A percentile compares a stretch with the other conserved stretches of the same genome.
phyloP scores from a whole-genome alignment of 1,139 yeast genomes.

The Diutina sp. region DNA sequence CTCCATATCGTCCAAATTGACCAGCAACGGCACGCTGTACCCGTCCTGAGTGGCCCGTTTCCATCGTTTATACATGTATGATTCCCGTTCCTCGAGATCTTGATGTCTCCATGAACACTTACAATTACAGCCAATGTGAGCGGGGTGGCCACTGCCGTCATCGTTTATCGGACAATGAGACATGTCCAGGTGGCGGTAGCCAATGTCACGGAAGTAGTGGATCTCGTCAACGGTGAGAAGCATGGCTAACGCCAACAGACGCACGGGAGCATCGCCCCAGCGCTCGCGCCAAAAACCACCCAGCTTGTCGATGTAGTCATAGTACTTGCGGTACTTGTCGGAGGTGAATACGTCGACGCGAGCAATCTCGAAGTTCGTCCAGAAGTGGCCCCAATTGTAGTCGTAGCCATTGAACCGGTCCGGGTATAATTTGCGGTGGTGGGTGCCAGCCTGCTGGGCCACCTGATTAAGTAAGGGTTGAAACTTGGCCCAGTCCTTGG shows the following conservation, averaged over 20 bases:
- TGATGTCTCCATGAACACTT: conserved; percentile 41
- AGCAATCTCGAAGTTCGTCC: conserved; percentile 93
- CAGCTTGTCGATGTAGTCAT: conserved; percentile 47
- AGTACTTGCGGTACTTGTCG: conserved; percentile 49
- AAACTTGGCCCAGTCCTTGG: conserved; percentile 6
- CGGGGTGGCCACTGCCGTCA: conserved; percentile 1
- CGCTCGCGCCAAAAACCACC: conserved; percentile 82
- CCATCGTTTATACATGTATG: neutral
- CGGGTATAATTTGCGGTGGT: conserved; percentile 24
- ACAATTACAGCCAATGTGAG: conserved; percentile 67
- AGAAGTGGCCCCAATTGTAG: conserved; percentile 76
- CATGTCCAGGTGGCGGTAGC: conserved; percentile 67
- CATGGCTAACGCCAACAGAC: conserved; percentile 72
- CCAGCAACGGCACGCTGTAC: conserved; percentile 4
- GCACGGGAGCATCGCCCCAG: conserved; percentile 96
- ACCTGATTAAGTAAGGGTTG: conserved; percentile 5
- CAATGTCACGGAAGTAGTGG: conserved; percentile 85
- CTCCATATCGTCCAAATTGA: conserved; percentile 24
- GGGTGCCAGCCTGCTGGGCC: conserved; percentile 10
- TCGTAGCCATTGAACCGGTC: conserved; percentile 54
- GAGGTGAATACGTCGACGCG: conserved; percentile 60
- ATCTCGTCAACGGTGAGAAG: conserved; percentile 52
- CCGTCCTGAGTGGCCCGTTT: neutral
- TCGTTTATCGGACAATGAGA: conserved; percentile 75
- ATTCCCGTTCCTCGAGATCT: neutral